These are phyloP conservation scores for Clavaria fumosa DNA, from an alignment of 768 basidiomycete genomes.

Conservation along the genomic window DNA sequence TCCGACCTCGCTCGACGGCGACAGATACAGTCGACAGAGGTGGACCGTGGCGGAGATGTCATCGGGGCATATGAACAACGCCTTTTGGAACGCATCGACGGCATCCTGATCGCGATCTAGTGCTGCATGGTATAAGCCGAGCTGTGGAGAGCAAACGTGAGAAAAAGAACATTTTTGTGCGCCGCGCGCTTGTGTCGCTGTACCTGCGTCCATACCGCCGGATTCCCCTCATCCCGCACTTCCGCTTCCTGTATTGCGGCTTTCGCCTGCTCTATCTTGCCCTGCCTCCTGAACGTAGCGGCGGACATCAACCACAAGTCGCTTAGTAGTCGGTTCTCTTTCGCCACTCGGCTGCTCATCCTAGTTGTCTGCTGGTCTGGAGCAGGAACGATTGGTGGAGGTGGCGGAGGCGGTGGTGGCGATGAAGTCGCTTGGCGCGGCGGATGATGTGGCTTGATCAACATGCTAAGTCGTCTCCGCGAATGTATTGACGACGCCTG, in stretches of 20 bases:
- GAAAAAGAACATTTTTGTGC: constrained; percentile 15
- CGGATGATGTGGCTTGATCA: constrained; percentile 26
- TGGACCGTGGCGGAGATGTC: constrained; percentile 67
- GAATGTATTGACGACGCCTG: constrained; percentile 79
- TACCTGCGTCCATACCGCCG: constrained; percentile 92
- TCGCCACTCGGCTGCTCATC: constrained; percentile 31
- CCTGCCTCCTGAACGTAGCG: constrained; percentile 80
- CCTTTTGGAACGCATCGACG: constrained; percentile 68
- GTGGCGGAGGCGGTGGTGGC: constrained; percentile 24
- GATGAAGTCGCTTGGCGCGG: constrained; percentile 17
- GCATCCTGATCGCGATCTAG: constrained; percentile 45
- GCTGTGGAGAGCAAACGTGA: constrained; percentile 23
- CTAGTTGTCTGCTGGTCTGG: constrained; percentile 21
- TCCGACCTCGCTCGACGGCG: constrained; percentile 8
- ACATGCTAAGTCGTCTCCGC: constrained; percentile 40
- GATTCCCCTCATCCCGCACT: constrained; percentile 69
- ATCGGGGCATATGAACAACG: constrained; percentile 72
- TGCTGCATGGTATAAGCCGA: constrained; percentile 59
- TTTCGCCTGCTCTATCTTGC: constrained; percentile 79
- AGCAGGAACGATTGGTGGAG: constrained; percentile 31
- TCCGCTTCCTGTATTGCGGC: constrained; percentile 95
- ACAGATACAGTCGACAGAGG: constrained; percentile 61
- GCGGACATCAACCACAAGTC: constrained; percentile 91
- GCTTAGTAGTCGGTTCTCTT: constrained; percentile 55
- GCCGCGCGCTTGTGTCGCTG: too few relatives aligned